Percentiles rank a stretch among this genome's conserved stretches.
These are phyloP conservation scores for Tricholoma terreum DNA, from an alignment of 768 basidiomycete species.

Conservation along the genomic window DNA sequence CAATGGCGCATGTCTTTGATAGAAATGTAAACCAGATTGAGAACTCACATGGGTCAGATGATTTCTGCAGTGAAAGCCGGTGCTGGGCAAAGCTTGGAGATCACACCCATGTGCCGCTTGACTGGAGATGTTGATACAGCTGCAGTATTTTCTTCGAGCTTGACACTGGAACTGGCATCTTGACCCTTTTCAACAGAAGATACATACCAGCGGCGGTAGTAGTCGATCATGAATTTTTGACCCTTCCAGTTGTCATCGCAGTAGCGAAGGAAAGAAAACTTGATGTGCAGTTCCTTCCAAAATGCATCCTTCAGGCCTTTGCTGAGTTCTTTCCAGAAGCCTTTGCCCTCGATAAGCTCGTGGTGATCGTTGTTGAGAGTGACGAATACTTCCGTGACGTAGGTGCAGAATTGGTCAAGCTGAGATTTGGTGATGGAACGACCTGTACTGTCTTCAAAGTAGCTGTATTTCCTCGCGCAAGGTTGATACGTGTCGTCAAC, in stretches of 20 bases:
- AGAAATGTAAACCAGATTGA: neutral
- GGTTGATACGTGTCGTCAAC: too few species aligned
- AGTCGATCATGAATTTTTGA: neutral
- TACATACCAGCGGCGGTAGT: neutral
- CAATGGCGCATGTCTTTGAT: too few species aligned
- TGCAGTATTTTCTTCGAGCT: neutral
- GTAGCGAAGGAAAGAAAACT: neutral
- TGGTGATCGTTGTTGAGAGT: neutral
- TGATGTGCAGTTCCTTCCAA: neutral
- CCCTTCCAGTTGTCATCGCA: neutral
- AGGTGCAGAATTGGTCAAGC: neutral
- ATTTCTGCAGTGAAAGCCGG: neutral
- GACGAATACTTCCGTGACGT: neutral
- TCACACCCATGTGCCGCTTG: too few species aligned
- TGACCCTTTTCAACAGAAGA: neutral
- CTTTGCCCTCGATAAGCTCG: too few species aligned
- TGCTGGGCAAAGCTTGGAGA: neutral
- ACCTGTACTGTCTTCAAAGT: too few species aligned
- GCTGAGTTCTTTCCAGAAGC: too few species aligned
- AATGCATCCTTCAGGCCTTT: neutral
- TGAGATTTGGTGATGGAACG: too few species aligned
- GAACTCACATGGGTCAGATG: neutral
- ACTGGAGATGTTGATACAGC: too few species aligned
- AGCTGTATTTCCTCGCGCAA: too few species aligned
- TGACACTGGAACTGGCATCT: neutral